Evolutionary conservation across 179 eudicot species (phyloP).

Genomic region (Spinacia oleracea): DNA sequence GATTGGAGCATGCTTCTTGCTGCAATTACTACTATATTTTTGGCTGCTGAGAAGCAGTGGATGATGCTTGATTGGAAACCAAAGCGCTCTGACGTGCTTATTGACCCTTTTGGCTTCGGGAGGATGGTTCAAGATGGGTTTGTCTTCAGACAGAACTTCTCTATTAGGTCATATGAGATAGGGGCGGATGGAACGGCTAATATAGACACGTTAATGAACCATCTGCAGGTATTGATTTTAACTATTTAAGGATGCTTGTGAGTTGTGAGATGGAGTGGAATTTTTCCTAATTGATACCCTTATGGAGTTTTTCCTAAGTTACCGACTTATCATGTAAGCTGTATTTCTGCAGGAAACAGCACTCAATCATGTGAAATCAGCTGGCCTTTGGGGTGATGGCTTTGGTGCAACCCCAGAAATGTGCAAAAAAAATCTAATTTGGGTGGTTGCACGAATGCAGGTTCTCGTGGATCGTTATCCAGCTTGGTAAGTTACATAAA

Average conservation of each 20-base stretch:
- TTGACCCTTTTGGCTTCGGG: conserved; percentile 81
- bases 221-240: conserved; percentile 66
- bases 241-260: not conserved
- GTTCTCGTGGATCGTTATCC: conserved; percentile 86
- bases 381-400: conserved; percentile 70
- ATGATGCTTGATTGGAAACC: conserved; percentile 96
- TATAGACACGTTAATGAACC: conserved; percentile 90
- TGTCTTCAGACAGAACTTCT: conserved; percentile 77
- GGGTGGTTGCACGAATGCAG: conserved; percentile 89
- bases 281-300: not conserved
- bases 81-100: conserved; percentile 70
- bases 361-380: conserved; percentile 74
- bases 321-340: not conserved
- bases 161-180: conserved; percentile 90
- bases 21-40: conserved; percentile 80
- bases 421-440: conserved; percentile 72
- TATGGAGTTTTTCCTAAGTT: not conserved
- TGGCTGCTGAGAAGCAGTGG: conserved; percentile 97
- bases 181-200: conserved; percentile 94
- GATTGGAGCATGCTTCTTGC: conserved; percentile 98
- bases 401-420: conserved; percentile 93
- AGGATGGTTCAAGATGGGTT: conserved; percentile 81
- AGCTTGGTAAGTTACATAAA: conserved; percentile 58
- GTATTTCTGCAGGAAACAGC: conserved; percentile 74
- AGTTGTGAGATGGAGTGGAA: not conserved